Evolutionary conservation across 1,284 basidiomycete genomes (phyloP), one percentile per base, ranked within the genome.

Genomic region (Agaricales sp.): DNA sequence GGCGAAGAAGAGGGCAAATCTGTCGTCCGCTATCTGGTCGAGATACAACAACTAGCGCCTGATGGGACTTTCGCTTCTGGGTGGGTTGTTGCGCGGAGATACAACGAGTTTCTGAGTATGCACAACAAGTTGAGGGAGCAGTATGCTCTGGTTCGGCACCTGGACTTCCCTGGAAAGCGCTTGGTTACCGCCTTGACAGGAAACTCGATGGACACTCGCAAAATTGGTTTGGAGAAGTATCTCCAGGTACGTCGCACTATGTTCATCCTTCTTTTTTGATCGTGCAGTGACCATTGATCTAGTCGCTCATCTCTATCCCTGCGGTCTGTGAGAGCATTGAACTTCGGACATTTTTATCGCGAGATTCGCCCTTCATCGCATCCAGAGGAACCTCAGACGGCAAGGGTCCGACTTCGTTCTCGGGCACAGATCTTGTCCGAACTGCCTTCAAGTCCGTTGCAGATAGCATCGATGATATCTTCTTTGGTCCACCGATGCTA

Each of bases 91-190:
- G 84, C 90, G 3, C 72, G 93, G 54, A 71, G 95, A 52, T 99
- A 96, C 63, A 96, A 92, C 62, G 94, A 98, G 62, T 99, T 99
- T 63, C 78, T 87, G 58, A 81, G 77, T 48, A 82, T 97, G 73
- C 90, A 97, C 61, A 86, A 82, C 56, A 80, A 82, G 51, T 67
- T 99, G 45, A 80, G 81, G 51, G 90, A 93, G 47, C 77, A 78
- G 46, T 85, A 87, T 59, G 64, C 67, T 1, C 59, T 78, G 4
- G 82, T 90, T 19, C 74, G 79, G 51, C 74, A 72, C 50, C 66
- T 94, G 47, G 92, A 95, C 53, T 87, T 97, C 55, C 93, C 93
- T 1, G 87, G 89, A 0, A 96, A 96, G 64, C 79, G 84, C n/a
- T 71, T 96, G 3, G 91, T 95, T 8, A 78, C 89, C 1, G 76